phyloP scores from a whole-genome alignment of 257 asterid genomes.

The Knoxia roxburghii region DNA sequence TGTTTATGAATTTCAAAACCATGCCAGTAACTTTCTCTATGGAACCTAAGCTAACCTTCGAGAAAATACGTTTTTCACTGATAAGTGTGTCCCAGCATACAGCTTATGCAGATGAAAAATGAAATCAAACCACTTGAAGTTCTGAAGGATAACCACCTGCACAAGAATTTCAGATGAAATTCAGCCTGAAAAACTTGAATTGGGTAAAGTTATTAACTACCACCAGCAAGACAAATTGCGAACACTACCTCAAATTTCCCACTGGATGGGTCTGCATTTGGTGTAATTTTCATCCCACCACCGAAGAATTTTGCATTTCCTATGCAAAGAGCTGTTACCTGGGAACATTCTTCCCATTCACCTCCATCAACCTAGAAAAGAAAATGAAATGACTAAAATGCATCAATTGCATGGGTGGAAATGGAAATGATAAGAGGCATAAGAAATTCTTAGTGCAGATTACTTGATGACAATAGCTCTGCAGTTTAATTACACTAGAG shows the following conservation, averaged over 20 bases:
- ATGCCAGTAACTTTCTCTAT: background rate
- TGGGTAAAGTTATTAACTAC: background rate
- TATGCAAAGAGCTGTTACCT: conserved; percentile 81
- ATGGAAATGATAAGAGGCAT: background rate
- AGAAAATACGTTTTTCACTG: conserved; percentile 67
- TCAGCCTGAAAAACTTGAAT: background rate
- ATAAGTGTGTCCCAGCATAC: conserved; percentile 76
- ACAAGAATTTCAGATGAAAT: conserved; percentile 18
- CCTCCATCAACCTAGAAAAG: conserved; percentile 61
- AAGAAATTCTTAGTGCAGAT: background rate
- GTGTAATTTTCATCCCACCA: conserved; percentile 93
- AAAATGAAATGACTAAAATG: background rate
- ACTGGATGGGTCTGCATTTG: conserved; percentile 66
- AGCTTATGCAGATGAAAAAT: conserved; percentile 70
- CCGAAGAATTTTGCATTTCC: conserved; percentile 95
- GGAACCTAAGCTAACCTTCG: conserved; percentile 46
- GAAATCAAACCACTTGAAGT: conserved; percentile 83
- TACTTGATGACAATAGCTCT: background rate
- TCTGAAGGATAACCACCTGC: conserved; percentile 80
- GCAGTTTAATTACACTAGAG: no score
- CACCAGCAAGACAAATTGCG: conserved; percentile 13
- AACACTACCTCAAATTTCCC: conserved; percentile 60
- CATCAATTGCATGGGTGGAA: background rate
- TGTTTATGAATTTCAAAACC: background rate
- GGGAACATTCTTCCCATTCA: conserved; percentile 73